Evolutionary conservation across 2,329 filamentous ascomycete genomes (phyloP), one percentile per base, ranked within the genome.

Genomic region (Ophiostoma himal-ulmi): DNA sequence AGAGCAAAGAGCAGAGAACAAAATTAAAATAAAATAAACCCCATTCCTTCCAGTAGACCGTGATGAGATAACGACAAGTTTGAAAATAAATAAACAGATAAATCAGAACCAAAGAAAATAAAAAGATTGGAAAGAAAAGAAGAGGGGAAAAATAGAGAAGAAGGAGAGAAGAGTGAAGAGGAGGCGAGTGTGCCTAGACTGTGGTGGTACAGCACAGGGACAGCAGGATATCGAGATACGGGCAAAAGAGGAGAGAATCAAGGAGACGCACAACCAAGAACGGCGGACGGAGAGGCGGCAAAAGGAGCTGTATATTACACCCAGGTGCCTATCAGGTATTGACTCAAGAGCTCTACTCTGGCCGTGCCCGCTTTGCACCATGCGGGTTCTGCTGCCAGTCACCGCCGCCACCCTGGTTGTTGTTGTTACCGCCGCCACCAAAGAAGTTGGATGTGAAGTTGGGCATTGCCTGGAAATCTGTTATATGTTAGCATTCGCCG

Each of bases 381-480:
- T 94, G 92, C 6, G 92, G 92, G 76, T 94, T 94, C 83, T 91
- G 91, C 79, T 91, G 91, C 79, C 88, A 88, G 70, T 89, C 89
- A 71, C 88, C 81, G 70, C 80, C 80, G 67, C 79, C 80, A 73
- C 85, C 84, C 68, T 81, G 81, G 70, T 83, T 82, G 68, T 37
- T 68, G 48, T 22, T 65, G 30, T 44, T 48, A 36, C 36, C 30
- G 52, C 80, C 81, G 70, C 83, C 82, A 67, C 83, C 82, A 78
- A 93, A 94, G 81, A 93, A 93, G 71, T 84, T 87, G 52, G 89
- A 87, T 77, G 90, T 91, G 80, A 93, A 94, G 76, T 89, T 87
- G 70, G 85, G 87, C 81, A 89, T 88, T 72, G 84, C 87, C 80
- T 88, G 87, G 79, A 93, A 93, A 62, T 86, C 88, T 84, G 72